Base-by-base conservation (phyloP, 2,329 filamentous ascomycete genomes). In the Waltergamsia citrina region DNA sequence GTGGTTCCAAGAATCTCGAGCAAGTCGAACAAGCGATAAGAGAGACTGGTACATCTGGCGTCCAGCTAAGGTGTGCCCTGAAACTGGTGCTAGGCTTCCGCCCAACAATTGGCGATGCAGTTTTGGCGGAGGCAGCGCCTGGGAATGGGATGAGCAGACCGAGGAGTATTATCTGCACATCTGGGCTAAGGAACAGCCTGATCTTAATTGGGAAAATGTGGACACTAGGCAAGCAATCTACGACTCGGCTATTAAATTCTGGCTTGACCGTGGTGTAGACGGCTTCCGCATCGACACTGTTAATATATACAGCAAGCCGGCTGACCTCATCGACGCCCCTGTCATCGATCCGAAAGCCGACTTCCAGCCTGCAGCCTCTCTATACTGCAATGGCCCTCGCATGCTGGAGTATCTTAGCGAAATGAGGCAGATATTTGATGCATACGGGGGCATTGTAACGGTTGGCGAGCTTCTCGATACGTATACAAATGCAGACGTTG, bases 201-300 rank as follows among this genome's bases (percentile, higher is more conserved):
- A 88, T 44, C 64, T 88, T 10, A 87, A 88, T 54, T 88, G 82
- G 80, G 79, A 86, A 44, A 79, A 79, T 38, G 62, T 66, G 0
- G 72, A 71, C 2, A 71, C 80, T 1, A 68, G 81, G 6, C 56
- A 69, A 27, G 81, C 80, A 1, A 74, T 85, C 7, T 78, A 84
- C 50, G 65, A 79, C 29, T 65, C 69, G 63, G 65, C 41, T 18
- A 75, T 81, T 20, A 30, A 69, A 5, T 87, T 86, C 51, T 88
- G 83, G 81, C 65, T 86, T 2, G 62, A 81, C 37, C 71, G 71
- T 17, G 81, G 81, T 2, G 72, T 81, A 0, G 69, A 77, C 34
- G 78, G 78, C 1, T 82, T 82, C 55, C 67, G 78, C 12, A 71
- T 82, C 57, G 78, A 83, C 45, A 74, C 77, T 10, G 76, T 81